Evolutionary conservation across 495 filamentous ascomycete genomes (phyloP), one percentile per base, ranked within the genome.

Genomic region (Xylaria telfairii): DNA sequence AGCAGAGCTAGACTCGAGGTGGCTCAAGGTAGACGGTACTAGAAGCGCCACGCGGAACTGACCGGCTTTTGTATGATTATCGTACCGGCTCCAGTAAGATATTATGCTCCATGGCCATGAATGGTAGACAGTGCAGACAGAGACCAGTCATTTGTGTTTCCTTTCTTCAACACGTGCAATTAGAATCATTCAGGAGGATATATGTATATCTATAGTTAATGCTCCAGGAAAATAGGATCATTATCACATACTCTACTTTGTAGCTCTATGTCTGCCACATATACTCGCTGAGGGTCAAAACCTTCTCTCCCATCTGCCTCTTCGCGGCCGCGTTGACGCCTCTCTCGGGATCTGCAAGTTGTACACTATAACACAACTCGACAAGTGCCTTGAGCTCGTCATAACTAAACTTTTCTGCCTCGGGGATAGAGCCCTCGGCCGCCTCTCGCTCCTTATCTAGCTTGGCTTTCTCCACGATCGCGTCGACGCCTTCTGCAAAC

Each of bases 291-390:
- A 97, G 81, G 70, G 87, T 85, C 73, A 94, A 76, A 73, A 94
- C 76, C 74, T 90, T 89, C 79, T 94, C 92, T n/a, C 89, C 90
- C 83, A 93, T 86, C 71, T 87, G 87, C 77, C 92, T 87, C 86
- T 89, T 91, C 47, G 92, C 92, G 56, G 88, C 85, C 73, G 92
- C 86, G 19, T 88, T 90, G 28, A 92, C 88, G 59, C 95, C 93
- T 64, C 93, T 84, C 75, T 91, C 89, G 56, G 90, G 87, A 71
- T 89, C 90, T 12, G 88, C 86, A 69, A 94, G 79, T 71, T 89
- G 87, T 79, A 97, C 95, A 60, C 91, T 93, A 80, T 93, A 98
- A 76, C 91, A 95, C 61, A 99, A 81, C 79, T 97, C 92, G 34
- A 98, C 81, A 44, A 98, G 83, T 10, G 87, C 87, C 81, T 93